A percentile compares a stretch with the other conserved stretches of the same genome.
These are phyloP conservation scores for Aspergillus alliaceus DNA, from an alignment of 2,329 filamentous ascomycete species.

Conservation along the genomic window DNA sequence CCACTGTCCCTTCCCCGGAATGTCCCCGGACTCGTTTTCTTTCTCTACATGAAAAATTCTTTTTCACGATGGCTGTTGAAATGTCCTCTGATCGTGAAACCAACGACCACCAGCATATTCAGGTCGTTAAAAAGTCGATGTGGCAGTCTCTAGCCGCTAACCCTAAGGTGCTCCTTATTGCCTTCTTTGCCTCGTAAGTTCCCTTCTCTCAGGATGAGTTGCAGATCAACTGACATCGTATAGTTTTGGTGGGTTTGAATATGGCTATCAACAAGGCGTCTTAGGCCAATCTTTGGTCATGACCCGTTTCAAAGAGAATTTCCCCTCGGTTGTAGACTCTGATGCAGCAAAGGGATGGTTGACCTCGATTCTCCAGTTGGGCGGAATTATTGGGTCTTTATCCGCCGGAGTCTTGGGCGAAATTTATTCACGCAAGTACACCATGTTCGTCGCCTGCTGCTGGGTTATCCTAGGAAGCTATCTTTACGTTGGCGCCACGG, in stretches of 20 bases:
- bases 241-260: slow-evolving; percentile 49
- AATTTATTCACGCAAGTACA: slow-evolving; percentile 52
- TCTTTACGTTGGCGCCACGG: slow-evolving; percentile 27
- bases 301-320: slow-evolving; percentile 50
- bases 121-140: slow-evolving; percentile 25
- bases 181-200: slow-evolving; percentile 47
- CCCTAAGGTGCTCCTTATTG: slow-evolving; percentile 53
- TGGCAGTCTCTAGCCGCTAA: slow-evolving; percentile 32
- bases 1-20: background rate
- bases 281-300: slow-evolving; percentile 50
- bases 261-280: slow-evolving; percentile 49
- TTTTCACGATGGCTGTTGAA: background rate
- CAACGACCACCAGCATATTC: slow-evolving; percentile 12
- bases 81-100: background rate
- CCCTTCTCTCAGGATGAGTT: too few relatives aligned
- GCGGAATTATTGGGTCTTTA: slow-evolving; percentile 46
- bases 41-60: background rate
- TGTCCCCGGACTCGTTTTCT: background rate
- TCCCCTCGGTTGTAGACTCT: slow-evolving; percentile 45
- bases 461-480: slow-evolving; percentile 49
- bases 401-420: slow-evolving; percentile 51
- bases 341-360: slow-evolving; percentile 43
- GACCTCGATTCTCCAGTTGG: slow-evolving; percentile 54
- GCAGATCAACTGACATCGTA: too few relatives aligned
- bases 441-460: slow-evolving; percentile 52